Percentiles rank a stretch among this genome's conserved stretches.
These are phyloP conservation scores for Colletotrichum tabaci DNA, from an alignment of 2,329 filamentous ascomycete genomes.

Conservation along the genomic window DNA sequence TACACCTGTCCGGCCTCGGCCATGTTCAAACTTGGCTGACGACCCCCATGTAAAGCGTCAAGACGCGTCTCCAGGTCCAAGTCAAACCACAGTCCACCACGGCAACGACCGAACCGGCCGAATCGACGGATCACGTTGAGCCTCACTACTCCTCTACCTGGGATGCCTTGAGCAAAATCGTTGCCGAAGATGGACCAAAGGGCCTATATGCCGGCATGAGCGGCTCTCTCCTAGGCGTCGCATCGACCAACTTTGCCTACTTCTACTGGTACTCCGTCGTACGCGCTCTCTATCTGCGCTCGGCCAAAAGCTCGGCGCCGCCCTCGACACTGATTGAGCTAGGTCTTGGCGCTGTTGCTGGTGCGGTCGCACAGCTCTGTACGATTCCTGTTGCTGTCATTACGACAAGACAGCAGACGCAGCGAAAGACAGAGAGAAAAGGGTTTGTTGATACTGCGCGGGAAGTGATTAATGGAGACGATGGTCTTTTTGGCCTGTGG, in stretches of 20 bases:
- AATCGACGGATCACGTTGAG: slow-evolving; percentile 56
- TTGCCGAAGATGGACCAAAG: slow-evolving; percentile 81
- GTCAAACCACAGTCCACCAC: slow-evolving; percentile 74
- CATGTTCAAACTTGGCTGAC: slow-evolving; percentile 33
- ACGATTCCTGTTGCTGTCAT: slow-evolving; percentile 97
- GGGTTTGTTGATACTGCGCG: slow-evolving; percentile 88
- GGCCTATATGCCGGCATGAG: slow-evolving; percentile 93
- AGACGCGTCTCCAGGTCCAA: slow-evolving; percentile 96
- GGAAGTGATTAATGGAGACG: slow-evolving; percentile 91
- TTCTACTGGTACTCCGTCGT: slow-evolving; percentile 99
- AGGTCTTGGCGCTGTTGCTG: slow-evolving; percentile 86
- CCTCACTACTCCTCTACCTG: slow-evolving; percentile 88
- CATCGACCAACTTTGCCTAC: slow-evolving; percentile 98
- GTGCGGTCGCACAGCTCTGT: slow-evolving; percentile 93
- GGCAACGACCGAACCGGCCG: slow-evolving; percentile 57
- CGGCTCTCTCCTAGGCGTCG: slow-evolving; percentile 90
- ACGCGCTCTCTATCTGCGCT: slow-evolving; percentile 81
- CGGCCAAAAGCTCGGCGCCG: slow-evolving; percentile 63
- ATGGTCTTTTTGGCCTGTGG: slow-evolving; percentile 92
- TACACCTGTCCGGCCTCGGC: not conserved
- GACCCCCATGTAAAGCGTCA: slow-evolving; percentile 74
- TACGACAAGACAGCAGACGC: slow-evolving; percentile 96
- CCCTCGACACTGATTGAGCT: slow-evolving; percentile 89
- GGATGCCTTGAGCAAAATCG: slow-evolving; percentile 90
- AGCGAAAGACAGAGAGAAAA: slow-evolving; percentile 86